These are phyloP conservation scores for Candida peoriensis DNA, from an alignment of 805 yeast species.

Conservation along the genomic window DNA sequence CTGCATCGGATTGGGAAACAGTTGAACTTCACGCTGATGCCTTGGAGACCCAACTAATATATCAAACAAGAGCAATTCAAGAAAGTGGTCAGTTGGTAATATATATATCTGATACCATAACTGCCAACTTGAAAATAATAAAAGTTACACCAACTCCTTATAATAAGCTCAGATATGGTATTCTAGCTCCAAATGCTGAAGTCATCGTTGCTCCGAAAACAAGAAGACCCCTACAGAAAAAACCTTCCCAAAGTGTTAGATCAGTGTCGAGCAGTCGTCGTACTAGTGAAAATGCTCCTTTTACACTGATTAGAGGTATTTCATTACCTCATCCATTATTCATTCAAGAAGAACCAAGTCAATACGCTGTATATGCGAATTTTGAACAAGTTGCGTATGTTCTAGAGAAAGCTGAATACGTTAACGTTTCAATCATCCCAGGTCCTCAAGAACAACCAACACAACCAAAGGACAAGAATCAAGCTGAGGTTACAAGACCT, in stretches of 20 bases:
- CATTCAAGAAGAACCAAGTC: slow-evolving; percentile 14
- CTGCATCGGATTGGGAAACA: slow-evolving; percentile 84
- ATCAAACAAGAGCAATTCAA: slow-evolving; percentile 76
- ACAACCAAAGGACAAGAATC: slow-evolving; percentile 9
- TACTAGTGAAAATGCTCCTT: slow-evolving; percentile 22
- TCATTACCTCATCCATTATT: slow-evolving; percentile 48
- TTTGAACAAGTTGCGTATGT: slow-evolving; percentile 31
- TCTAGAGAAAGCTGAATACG: slow-evolving; percentile 37
- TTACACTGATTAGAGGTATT: slow-evolving; percentile 47
- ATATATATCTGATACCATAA: slow-evolving; percentile 57
- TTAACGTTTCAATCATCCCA: slow-evolving; percentile 44
- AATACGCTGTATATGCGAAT: slow-evolving; percentile 43
- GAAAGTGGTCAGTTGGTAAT: slow-evolving; percentile 56
- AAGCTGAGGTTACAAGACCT: slow-evolving; percentile 10
- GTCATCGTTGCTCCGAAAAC: slow-evolving; percentile 73
- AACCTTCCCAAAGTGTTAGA: slow-evolving; percentile 17
- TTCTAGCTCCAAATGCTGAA: slow-evolving; percentile 59
- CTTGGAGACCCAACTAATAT: slow-evolving; percentile 67
- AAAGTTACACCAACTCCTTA: slow-evolving; percentile 37
- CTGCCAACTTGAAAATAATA: slow-evolving; percentile 53
- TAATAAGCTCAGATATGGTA: slow-evolving; percentile 33
- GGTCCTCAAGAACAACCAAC: slow-evolving; percentile 39
- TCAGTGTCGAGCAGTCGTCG: slow-evolving; percentile 22
- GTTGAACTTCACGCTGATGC: slow-evolving; percentile 76
- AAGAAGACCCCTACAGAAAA: slow-evolving; percentile 25